These are phyloP conservation scores for Tetrapisispora phaffii DNA, from an alignment of 805 yeast species.

Conservation along the genomic window DNA sequence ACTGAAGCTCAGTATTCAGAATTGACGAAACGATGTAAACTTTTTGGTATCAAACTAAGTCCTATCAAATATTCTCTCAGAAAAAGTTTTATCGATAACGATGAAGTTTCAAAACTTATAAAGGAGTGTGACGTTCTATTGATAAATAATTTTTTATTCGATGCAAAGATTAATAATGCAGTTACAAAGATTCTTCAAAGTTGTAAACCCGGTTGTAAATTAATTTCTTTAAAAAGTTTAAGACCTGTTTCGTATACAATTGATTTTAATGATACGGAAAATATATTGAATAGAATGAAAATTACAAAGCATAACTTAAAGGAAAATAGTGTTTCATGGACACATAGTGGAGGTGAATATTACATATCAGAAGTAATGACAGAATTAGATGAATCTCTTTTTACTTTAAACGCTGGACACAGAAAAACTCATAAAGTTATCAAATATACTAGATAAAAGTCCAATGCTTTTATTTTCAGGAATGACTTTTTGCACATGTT, in stretches of 20 bases:
- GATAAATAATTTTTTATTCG: slow-evolving; percentile 78
- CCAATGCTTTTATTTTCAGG: no score
- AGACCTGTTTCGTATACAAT: slow-evolving; percentile 66
- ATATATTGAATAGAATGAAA: slow-evolving; percentile 52
- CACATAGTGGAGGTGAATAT: slow-evolving; percentile 64
- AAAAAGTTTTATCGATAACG: slow-evolving; percentile 64
- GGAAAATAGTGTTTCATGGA: slow-evolving; percentile 79
- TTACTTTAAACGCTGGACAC: slow-evolving; percentile 18
- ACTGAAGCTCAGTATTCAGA: slow-evolving; percentile 53
- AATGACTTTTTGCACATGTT: no score
- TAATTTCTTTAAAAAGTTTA: slow-evolving; percentile 69
- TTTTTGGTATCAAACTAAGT: slow-evolving; percentile 58
- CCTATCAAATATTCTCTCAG: slow-evolving; percentile 46
- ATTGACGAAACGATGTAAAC: slow-evolving; percentile 44
- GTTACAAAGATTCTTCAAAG: slow-evolving; percentile 58
- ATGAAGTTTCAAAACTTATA: slow-evolving; percentile 43
- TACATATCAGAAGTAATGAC: slow-evolving; percentile 61
- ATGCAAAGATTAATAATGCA: slow-evolving; percentile 56
- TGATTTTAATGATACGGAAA: slow-evolving; percentile 40
- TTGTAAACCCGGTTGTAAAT: slow-evolving; percentile 62
- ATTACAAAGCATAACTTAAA: slow-evolving; percentile 58
- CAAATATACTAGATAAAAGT: slow-evolving; percentile 22
- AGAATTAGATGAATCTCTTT: slow-evolving; percentile 28
- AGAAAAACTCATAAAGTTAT: slow-evolving; percentile 14
- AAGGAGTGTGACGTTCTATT: slow-evolving; percentile 60